Base-by-base conservation (phyloP, 2,329 filamentous ascomycete genomes). In the Lecanicillium sp. region DNA sequence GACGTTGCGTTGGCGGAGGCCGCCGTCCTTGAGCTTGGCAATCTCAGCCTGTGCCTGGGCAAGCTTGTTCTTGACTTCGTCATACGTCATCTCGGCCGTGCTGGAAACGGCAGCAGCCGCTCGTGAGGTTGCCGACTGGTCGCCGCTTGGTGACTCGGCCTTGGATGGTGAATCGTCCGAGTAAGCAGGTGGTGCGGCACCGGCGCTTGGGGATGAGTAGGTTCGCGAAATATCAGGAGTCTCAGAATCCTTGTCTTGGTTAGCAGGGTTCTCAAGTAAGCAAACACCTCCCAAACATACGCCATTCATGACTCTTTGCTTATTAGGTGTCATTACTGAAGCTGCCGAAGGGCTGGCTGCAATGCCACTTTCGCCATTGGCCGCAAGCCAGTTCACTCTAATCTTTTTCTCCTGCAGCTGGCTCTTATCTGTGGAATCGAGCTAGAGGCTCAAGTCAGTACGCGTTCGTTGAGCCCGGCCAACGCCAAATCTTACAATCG, bases 361-460 rank as follows among this genome's bases (percentile, higher is more conserved):
- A 22, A 54, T 37, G 29, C 59, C 51, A 9, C 49, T 42, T 13
- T 56, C 48, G 41, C 73, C 73, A 35, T 78, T 74, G 9, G 82
- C 70, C 34, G 83, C 63, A 30, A 95, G 71, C 72, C 90, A 98
- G 50, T 73, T 74, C 47, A 98, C 92, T 33, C 90, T 81, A 51
- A 98, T 98, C 73, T 96, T 98, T 69, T 83, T 86, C 70, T 98
- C 92, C 54, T 88, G 79, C 43, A 98, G 82, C 16, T 75, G 71
- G 12, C 73, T 70, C 66, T 94, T 96, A 42, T 85, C 74, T 9
- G 70, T 92, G 68, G 57, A 83, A 70, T 75, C 78, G 79, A 89
- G 94, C 84, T 92, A 32, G 14, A 25, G 14, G 15, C 19, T 31
- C 15, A n/a, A n/a, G 29, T 47, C 37, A 47, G 37, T 29, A 17